Evolutionary conservation across 768 basidiomycete species (phyloP).

Genomic region (Boletus vinaceobasis): DNA sequence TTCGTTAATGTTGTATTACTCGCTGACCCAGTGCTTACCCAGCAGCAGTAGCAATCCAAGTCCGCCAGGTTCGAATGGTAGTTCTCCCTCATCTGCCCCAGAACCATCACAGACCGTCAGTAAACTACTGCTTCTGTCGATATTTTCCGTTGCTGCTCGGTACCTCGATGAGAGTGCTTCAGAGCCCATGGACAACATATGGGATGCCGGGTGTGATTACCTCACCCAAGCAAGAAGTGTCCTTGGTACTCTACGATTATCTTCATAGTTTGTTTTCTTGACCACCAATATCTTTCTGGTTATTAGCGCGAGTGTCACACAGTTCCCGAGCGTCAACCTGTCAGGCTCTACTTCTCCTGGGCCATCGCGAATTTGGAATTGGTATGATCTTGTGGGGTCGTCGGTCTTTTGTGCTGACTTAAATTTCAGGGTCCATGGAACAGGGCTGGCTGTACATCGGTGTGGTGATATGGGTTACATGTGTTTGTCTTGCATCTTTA

Average conservation of each 20-base stretch:
- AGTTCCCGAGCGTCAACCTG: constrained; percentile 71
- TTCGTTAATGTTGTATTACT: constrained; percentile 7
- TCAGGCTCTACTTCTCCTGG: constrained; percentile 75
- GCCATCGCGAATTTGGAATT: constrained; percentile 83
- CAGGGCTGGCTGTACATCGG: constrained; percentile 85
- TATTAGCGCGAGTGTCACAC: constrained; percentile 59
- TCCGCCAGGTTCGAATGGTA: constrained; percentile 20
- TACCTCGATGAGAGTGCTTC: constrained; percentile 52
- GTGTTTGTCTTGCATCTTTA: neutral
- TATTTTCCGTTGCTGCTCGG: constrained; percentile 79
- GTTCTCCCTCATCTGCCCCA: constrained; percentile 20
- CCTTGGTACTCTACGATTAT: constrained; percentile 46
- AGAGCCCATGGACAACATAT: constrained; percentile 55
- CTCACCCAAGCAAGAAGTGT: constrained; percentile 59
- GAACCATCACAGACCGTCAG: constrained; percentile 63
- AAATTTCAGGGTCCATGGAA: constrained; percentile 55
- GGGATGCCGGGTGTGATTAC: constrained; percentile 67
- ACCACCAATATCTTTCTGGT: constrained; percentile 7
- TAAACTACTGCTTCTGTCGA: constrained; percentile 68
- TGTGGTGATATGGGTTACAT: constrained; percentile 22
- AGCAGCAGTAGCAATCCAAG: constrained; percentile 35
- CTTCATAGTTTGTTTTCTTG: neutral
- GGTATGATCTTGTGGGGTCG: constrained; percentile 40
- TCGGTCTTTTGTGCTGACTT: constrained; percentile 9
- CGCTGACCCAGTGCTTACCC: constrained; percentile 13